Evolutionary conservation across 192 early-diverging fungal genomes (phyloP), one percentile per base, ranked within the genome.

Genomic region (Coemansia sp.): DNA sequence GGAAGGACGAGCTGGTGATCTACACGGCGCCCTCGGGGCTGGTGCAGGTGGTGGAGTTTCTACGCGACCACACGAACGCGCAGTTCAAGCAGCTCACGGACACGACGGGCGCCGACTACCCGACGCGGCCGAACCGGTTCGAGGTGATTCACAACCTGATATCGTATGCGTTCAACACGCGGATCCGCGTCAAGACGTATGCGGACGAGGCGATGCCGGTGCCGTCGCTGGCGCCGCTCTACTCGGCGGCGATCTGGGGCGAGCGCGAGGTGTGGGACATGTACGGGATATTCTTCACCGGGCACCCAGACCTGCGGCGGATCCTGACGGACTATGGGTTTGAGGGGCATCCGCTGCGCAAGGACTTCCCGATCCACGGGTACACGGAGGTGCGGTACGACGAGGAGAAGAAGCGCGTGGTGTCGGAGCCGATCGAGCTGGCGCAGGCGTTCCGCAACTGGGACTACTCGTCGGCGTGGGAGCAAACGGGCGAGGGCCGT

Each of bases 301-400:
- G 86, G 36, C 96, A 99, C 64, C 96, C 96, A 7, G 96, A 99
- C 79, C 71, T 99, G 69, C 74, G 96, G 41, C 81, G 96, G 35
- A 97, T 99, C 62, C 84, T 99, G 74, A 95, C 93, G 41, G 94
- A 97, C 75, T 99, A 99, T 63, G 96, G 96, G 21, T 99, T 97
- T 51, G 94, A 99, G 78, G 96, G 94, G 10, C 84, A 91, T 60
- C 88, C 88, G 57, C 50, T 98, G 63, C 81, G 96, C 55, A 99
- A 99, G 82, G 96, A 99, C 59, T 99, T 99, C 81, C 96, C 96
- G 41, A 80, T 99, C 35, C 94, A 91, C 29, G 94, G 96, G n/a
- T 99, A 97, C 66, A 94, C 97, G 8, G 96, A 97, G 79, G 92
- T 97, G 28, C 80, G 96, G 47, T 99, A 97, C 68, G 96, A 99